These are phyloP conservation scores for Starmera quercuum DNA, from an alignment of 805 yeast species.

Conservation along the genomic window DNA sequence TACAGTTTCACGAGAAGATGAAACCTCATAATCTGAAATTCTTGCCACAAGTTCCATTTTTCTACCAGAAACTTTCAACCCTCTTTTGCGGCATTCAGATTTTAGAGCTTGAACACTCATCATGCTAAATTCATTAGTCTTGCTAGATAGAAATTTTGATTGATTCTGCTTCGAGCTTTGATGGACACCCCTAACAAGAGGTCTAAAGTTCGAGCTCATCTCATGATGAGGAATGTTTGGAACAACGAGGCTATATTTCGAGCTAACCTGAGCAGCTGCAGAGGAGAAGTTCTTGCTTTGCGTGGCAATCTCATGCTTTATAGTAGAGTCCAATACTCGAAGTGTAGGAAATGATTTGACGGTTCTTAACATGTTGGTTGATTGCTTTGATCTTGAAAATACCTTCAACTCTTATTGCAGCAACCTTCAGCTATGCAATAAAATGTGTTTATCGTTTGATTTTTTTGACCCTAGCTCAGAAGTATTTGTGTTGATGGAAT, in stretches of 20 bases:
- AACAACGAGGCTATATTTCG: constrained; percentile 13
- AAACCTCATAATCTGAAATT: constrained; percentile 17
- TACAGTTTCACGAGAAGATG: constrained; percentile 5
- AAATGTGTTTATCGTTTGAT: too few relatives aligned
- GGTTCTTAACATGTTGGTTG: constrained; percentile 17
- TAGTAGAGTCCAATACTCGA: constrained; percentile 8
- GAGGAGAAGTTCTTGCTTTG: constrained; percentile 7
- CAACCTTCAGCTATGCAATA: too few relatives aligned
- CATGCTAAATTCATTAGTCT: constrained; percentile 19
- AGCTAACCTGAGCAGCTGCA: not conserved
- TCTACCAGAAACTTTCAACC: constrained; percentile 53
- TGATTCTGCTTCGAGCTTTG: constrained; percentile 19
- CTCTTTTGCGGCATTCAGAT: constrained; percentile 51
- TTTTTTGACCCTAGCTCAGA: too few relatives aligned
- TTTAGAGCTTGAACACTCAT: constrained; percentile 51
- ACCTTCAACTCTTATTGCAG: too few relatives aligned
- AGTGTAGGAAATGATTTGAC: constrained; percentile 22
- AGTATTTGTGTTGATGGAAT: too few relatives aligned
- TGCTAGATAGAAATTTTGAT: constrained; percentile 17
- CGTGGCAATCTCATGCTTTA: constrained; percentile 5
- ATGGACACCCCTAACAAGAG: constrained; percentile 20
- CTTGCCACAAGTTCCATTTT: constrained; percentile 46
- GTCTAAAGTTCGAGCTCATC: constrained; percentile 3
- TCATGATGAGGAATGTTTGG: constrained; percentile 17
- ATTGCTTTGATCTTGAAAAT: too few relatives aligned